Evolutionary conservation across 192 early-diverging fungal genomes (phyloP), one percentile per base, ranked within the genome.

Genomic region (Mortierella alpina): DNA sequence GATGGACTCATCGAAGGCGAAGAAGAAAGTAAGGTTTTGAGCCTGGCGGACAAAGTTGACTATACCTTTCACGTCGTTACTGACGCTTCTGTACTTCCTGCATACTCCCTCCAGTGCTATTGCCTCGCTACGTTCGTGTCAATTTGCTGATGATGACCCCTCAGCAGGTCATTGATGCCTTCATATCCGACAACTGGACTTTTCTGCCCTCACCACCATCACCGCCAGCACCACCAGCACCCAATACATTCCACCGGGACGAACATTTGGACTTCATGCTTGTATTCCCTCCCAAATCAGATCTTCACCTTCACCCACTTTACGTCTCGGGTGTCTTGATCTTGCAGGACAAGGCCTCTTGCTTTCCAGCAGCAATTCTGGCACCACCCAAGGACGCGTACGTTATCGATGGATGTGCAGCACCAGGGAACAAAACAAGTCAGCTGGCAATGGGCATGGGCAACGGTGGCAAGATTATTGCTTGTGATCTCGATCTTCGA

Each of bases 401-500:
- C 69, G 94, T 92, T 4, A 94, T 99, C 53, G 98, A 99, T 76
- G 96, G 92, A 9, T 99, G 97, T 77, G 98, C 98, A 15, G 97
- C 97, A 0, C 97, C 97, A 6, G 97, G 97, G 7, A 99, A 99
- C 86, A 99, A 99, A 78, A 99, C 98, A 6, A 94, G 94, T 57
- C 97, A 98, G 74, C 84, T 99, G 60, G 92, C 92, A 6, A 93
- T 94, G 63, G 84, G 96, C 39, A 95, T 98, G 93, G 86, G 88
- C 45, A 96, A 97, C 64, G 87, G 88, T 9, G 98, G 96, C 13
- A 88, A 81, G 45, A 94, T 99, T 54, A 93, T 87, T 83, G 98
- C 98, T 0, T 97, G 98, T 81, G 98, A 99, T 74, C 86, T 91
- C 81, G 96, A 98, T 84, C 73, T 73, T 51, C 65, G 87, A 23